These are phyloP conservation scores for Heracleum sosnowskyi DNA, from an alignment of 129 eudicot species.

Conservation along the genomic window DNA sequence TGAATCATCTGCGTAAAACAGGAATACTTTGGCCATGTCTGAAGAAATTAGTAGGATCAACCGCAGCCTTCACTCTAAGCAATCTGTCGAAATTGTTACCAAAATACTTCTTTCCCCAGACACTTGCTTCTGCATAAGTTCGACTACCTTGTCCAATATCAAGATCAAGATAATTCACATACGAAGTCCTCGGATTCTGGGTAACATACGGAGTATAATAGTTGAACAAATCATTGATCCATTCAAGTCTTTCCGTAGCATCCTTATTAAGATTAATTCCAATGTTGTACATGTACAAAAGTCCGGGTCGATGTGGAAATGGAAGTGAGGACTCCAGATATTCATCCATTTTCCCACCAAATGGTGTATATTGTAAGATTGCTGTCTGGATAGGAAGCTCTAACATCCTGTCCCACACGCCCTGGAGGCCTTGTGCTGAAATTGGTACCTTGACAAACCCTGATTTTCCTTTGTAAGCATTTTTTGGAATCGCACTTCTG, in stretches of 20 bases:
- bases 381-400: not conserved
- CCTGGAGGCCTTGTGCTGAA: not conserved
- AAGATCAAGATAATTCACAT: slow-evolving; percentile 10
- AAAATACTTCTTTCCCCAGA: not conserved
- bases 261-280: not conserved
- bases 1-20: not conserved
- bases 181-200: slow-evolving; percentile 2
- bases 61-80: not conserved
- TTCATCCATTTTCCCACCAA: slow-evolving; percentile 7
- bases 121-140: slow-evolving; percentile 1
- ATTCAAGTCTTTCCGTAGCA: not conserved
- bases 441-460: not conserved
- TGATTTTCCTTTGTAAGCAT: slow-evolving; percentile 2
- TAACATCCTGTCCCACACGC: not conserved
- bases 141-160: not conserved
- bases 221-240: not conserved
- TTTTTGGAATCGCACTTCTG: not conserved
- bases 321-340: not conserved
- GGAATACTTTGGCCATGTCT: slow-evolving; percentile 8
- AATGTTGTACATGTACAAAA: not conserved
- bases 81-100: slow-evolving; percentile 1
- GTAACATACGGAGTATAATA: not conserved
- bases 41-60: slow-evolving; percentile 5
- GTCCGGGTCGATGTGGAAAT: slow-evolving; percentile 6
- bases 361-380: not conserved